Conservation (phyloP, 345 rosid genomes). For the Anacardium occidentale region DNA sequence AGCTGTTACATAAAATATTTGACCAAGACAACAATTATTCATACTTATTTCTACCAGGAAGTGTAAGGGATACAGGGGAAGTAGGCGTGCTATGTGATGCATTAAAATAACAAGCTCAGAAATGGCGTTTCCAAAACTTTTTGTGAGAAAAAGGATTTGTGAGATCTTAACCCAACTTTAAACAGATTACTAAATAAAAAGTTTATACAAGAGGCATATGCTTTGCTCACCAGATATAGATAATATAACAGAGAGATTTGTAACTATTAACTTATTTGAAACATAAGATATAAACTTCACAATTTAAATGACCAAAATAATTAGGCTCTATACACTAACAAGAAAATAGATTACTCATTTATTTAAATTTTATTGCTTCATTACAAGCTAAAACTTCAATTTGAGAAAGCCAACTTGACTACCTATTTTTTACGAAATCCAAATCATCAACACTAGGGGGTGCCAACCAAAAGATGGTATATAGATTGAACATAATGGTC, state of each 20-base stretch:
- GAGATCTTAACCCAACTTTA: neutral
- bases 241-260: neutral
- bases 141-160: neutral
- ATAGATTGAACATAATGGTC: too few species aligned
- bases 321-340: too few species aligned
- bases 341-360: neutral
- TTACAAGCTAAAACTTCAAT: neutral
- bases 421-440: too few species aligned
- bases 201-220: too few species aligned
- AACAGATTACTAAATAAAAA: too few species aligned
- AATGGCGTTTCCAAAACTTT: neutral
- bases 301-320: neutral
- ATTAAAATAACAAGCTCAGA: neutral
- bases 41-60: neutral
- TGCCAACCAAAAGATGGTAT: too few species aligned
- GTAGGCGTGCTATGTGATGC: neutral
- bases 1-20: neutral
- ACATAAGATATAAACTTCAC: neutral
- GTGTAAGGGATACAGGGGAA: neutral
- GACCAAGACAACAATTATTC: neutral
- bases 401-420: neutral
- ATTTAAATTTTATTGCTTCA: neutral
- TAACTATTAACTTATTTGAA: neutral
- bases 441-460: too few species aligned
- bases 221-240: neutral